A percentile compares a stretch with the other conserved stretches of the same genome.
Evolutionary conservation across 164 flowering plant species (phyloP).

Genomic region (Stephania yunnanensis): DNA sequence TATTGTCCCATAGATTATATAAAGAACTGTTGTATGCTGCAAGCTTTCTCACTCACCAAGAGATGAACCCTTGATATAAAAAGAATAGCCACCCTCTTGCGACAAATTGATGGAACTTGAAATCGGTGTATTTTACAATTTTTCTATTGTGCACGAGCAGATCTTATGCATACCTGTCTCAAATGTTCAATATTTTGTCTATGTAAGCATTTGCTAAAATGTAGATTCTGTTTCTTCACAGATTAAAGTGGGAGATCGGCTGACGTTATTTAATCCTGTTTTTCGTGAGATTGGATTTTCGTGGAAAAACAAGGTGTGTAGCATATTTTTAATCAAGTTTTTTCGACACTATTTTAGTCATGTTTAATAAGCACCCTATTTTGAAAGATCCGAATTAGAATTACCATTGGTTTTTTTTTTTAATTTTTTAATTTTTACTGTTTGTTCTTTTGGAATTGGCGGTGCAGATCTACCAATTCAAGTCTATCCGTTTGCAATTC

Average conservation of each 20-base stretch:
- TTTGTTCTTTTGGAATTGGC: background rate
- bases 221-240: conserved; percentile 19
- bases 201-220: background rate
- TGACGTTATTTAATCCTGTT: conserved; percentile 61
- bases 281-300: conserved; percentile 43
- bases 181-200: background rate
- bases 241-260: conserved; percentile 77
- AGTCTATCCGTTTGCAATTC: conserved; percentile 76
- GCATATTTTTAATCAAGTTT: no score
- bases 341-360: background rate
- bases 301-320: conserved; percentile 70
- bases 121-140: background rate
- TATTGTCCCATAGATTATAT: background rate
- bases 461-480: conserved; percentile 61
- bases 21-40: background rate
- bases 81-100: background rate
- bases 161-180: background rate
- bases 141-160: background rate
- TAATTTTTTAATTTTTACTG: background rate
- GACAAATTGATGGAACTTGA: background rate
- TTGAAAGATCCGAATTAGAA: background rate
- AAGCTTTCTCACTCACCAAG: background rate
- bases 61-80: background rate
- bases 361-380: background rate
- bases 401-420: background rate